phyloP scores from a whole-genome alignment of 805 yeast species.

The Candida glaebosa region DNA sequence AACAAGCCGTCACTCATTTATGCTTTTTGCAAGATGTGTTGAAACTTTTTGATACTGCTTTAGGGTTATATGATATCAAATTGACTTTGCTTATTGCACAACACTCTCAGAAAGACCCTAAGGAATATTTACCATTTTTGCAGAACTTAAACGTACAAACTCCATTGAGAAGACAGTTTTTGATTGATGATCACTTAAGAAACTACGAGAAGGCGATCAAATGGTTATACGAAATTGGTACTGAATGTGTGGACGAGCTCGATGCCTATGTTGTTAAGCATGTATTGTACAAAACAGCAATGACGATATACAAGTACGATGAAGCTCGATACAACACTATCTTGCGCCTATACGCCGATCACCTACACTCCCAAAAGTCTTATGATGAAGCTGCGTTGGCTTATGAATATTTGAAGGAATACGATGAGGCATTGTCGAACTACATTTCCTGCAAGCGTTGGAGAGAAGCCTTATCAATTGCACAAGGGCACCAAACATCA shows the following conservation, averaged over 20 bases:
- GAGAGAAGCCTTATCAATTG: constrained; percentile 74
- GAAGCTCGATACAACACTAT: constrained; percentile 50
- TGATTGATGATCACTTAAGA: constrained; percentile 76
- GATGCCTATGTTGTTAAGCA: constrained; percentile 68
- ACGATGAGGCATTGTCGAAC: constrained; percentile 61
- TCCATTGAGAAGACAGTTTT: constrained; percentile 63
- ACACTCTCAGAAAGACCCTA: constrained; percentile 96
- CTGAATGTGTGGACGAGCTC: constrained; percentile 47
- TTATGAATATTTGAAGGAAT: constrained; percentile 63
- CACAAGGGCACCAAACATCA: constrained; percentile 12
- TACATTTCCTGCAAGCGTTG: constrained; percentile 72
- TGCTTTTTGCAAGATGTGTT: constrained; percentile 91
- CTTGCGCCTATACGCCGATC: constrained; percentile 58
- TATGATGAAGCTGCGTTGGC: constrained; percentile 76
- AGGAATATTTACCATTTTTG: constrained; percentile 90
- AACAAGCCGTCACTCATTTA: constrained; percentile 70
- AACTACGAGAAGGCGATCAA: constrained; percentile 64
- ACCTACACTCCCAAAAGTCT: constrained; percentile 52
- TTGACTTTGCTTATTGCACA: constrained; percentile 85
- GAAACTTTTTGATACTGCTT: constrained; percentile 70
- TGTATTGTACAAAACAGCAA: constrained; percentile 64
- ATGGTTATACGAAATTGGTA: constrained; percentile 53
- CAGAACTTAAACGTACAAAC: constrained; percentile 71
- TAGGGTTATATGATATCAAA: constrained; percentile 78
- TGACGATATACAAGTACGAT: constrained; percentile 59